These are phyloP conservation scores for Tricholoma sp. DNA, from an alignment of 768 basidiomycete species.

Conservation along the genomic window DNA sequence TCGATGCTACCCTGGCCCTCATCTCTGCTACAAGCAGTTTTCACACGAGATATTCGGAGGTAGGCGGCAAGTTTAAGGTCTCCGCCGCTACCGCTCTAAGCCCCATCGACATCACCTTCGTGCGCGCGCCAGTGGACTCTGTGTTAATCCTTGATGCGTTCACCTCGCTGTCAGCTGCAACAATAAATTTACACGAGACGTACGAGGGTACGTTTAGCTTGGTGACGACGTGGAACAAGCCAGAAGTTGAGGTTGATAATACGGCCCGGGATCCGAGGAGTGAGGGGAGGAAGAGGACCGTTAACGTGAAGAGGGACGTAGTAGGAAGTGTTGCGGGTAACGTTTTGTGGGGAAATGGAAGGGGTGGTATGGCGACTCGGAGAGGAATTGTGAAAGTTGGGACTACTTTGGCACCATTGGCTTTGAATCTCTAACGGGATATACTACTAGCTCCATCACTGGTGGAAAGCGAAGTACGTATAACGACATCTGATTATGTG, in stretches of 20 bases:
- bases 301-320: neutral
- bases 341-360: slow-evolving; percentile 10
- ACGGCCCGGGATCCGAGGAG: slow-evolving; percentile 16
- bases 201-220: slow-evolving; percentile 16
- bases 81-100: slow-evolving; percentile 7
- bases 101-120: slow-evolving; percentile 8
- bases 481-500: too few species aligned
- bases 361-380: neutral
- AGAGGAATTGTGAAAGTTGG: neutral
- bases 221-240: slow-evolving; percentile 5
- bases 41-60: neutral
- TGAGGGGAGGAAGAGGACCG: slow-evolving; percentile 11
- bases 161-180: slow-evolving; percentile 11
- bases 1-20: slow-evolving; percentile 7
- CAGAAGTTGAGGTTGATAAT: neutral
- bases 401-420: neutral
- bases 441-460: neutral
- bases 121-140: slow-evolving; percentile 14
- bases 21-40: neutral
- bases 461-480: too few species aligned
- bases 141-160: slow-evolving; percentile 11
- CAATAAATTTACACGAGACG: slow-evolving; percentile 12
- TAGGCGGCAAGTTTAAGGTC: slow-evolving; percentile 15
- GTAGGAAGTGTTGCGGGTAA: slow-evolving; percentile 6
- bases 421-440: neutral